These are phyloP conservation scores for Tuber borchii DNA, from an alignment of 495 filamentous ascomycete genomes.

Conservation along the genomic window DNA sequence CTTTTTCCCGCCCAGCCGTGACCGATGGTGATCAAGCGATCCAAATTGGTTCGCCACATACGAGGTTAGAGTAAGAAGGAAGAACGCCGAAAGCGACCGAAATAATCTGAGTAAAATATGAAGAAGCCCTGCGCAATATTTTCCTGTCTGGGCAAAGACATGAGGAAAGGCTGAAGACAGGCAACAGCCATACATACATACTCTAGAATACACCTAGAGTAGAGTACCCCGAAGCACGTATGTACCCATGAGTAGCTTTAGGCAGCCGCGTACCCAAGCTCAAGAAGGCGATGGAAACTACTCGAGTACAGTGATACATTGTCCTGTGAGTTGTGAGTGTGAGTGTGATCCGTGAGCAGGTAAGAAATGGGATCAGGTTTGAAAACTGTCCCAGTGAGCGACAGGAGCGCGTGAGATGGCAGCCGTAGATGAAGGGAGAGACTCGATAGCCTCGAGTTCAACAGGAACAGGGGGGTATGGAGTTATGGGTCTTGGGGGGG, in stretches of 20 bases:
- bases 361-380: background rate
- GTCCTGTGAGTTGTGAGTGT: background rate
- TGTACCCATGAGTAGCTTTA: background rate
- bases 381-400: background rate
- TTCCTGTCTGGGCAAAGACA: constrained; percentile 13
- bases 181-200: constrained; percentile 34
- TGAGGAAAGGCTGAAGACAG: constrained; percentile 25
- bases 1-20: background rate
- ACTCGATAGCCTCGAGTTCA: constrained; percentile 19
- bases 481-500: constrained; percentile 11
- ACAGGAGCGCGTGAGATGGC: constrained; percentile 33
- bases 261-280: background rate
- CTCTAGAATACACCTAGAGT: constrained; percentile 24
- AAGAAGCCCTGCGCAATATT: background rate
- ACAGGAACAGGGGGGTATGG: constrained; percentile 26
- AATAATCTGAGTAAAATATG: constrained; percentile 33
- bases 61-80: constrained; percentile 18
- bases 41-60: constrained; percentile 38
- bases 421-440: constrained; percentile 14
- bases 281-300: constrained; percentile 1
- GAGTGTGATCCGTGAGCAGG: background rate
- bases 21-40: constrained; percentile 3
- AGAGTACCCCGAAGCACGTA: background rate
- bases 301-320: background rate
- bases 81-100: constrained; percentile 34